Percentiles rank a stretch among this genome's conserved stretches.
phyloP scores from a whole-genome alignment of 345 rosid genomes.

The Populus euphratica region DNA sequence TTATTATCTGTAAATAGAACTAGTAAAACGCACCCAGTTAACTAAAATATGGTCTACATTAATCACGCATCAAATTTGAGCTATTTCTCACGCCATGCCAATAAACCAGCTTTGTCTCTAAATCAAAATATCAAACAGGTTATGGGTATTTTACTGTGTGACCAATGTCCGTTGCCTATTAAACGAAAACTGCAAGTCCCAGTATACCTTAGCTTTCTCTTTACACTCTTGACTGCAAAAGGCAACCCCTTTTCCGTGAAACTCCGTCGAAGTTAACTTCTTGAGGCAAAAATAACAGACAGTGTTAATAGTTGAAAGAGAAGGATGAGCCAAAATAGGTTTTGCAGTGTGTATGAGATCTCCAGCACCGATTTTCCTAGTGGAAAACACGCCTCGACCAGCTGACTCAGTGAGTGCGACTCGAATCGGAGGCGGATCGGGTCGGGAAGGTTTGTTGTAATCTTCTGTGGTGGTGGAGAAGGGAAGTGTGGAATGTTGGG shows the following conservation, averaged over 20 bases:
- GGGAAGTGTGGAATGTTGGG: conserved; percentile 8
- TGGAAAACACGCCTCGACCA: conserved; percentile 85
- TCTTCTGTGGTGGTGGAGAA: conserved; percentile 26
- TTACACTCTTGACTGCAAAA: conserved; percentile 58
- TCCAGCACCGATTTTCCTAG: conserved; percentile 58
- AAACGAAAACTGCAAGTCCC: not conserved
- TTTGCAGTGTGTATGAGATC: conserved; percentile 83
- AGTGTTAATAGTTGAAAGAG: conserved; percentile 33
- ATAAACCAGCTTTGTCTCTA: not conserved
- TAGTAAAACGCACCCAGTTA: not conserved
- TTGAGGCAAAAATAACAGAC: conserved; percentile 75
- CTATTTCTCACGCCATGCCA: not conserved
- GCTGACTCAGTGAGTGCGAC: conserved; percentile 68
- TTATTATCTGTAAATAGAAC: not conserved
- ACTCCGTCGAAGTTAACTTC: conserved; percentile 26
- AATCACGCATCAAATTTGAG: not conserved
- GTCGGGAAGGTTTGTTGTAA: conserved; percentile 15
- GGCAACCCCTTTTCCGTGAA: conserved; percentile 34
- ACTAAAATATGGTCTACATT: not conserved
- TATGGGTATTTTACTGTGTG: conserved; percentile 4
- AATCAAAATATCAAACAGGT: conserved; percentile 46
- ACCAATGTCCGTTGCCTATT: no score
- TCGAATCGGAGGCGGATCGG: conserved; percentile 61
- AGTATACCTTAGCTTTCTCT: conserved; percentile 47
- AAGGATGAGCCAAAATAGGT: conserved; percentile 57